A percentile compares a stretch with the other conserved stretches of the same genome.
phyloP scores from a whole-genome alignment of 108 stramenopile genomes.

The Schizochytrium sp. region DNA sequence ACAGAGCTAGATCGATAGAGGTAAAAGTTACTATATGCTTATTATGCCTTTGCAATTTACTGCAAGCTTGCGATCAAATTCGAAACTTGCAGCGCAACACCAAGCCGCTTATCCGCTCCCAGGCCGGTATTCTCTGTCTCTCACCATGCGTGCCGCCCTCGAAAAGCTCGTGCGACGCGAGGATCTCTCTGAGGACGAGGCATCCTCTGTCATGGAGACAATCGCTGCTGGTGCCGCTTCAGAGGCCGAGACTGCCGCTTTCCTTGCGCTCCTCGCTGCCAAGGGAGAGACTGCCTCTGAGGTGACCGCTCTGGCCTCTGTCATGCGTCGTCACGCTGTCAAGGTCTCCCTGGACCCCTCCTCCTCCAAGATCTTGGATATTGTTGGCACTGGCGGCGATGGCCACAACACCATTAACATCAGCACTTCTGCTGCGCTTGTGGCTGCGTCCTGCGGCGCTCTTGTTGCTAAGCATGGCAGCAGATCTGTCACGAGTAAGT shows the following conservation, averaged over 20 bases:
- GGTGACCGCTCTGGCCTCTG: slow-evolving; percentile 94
- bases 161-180: slow-evolving; percentile 58
- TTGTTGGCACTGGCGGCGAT: slow-evolving; percentile 99
- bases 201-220: neutral
- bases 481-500: slow-evolving; percentile 87
- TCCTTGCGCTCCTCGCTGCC: slow-evolving; percentile 88
- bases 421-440: slow-evolving; percentile 89
- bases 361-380: slow-evolving; percentile 87
- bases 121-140: too few species aligned
- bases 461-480: slow-evolving; percentile 96
- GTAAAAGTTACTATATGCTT: too few species aligned
- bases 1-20: too few species aligned
- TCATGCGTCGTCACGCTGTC: slow-evolving; percentile 89
- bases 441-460: slow-evolving; percentile 95
- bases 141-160: neutral
- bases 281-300: slow-evolving; percentile 91
- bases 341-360: slow-evolving; percentile 67
- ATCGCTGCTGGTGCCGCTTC: slow-evolving; percentile 59
- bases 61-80: too few species aligned
- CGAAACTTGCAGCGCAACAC: too few species aligned
- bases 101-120: too few species aligned
- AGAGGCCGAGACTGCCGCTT: slow-evolving; percentile 70
- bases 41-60: too few species aligned
- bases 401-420: slow-evolving; percentile 99
- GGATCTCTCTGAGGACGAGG: slow-evolving; percentile 28